A percentile compares a stretch with the other conserved stretches of the same genome.
Evolutionary conservation across 2,329 filamentous ascomycete species (phyloP).

Genomic region (Fusarium armeniacum): DNA sequence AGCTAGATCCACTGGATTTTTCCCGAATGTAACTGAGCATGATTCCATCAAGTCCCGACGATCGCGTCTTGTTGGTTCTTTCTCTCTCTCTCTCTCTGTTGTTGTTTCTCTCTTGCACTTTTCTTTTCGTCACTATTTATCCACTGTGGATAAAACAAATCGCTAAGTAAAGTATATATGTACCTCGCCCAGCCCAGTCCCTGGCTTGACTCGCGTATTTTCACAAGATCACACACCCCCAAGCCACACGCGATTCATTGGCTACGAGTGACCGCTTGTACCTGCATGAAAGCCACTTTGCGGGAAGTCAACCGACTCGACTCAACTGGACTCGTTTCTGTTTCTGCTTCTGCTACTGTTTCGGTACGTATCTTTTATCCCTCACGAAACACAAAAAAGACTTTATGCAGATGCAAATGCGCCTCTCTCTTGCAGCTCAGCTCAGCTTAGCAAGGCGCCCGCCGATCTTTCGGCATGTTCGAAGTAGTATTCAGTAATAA

Average conservation of each 20-base stretch:
- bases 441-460: slow-evolving; percentile 31
- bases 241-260: slow-evolving; percentile 36
- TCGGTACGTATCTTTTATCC: slow-evolving; percentile 1
- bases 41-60: background rate
- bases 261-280: slow-evolving; percentile 25
- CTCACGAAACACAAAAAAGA: slow-evolving; percentile 2
- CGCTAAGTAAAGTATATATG: no score
- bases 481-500: background rate
- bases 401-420: slow-evolving; percentile 13
- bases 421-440: slow-evolving; percentile 37
- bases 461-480: slow-evolving; percentile 17
- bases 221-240: slow-evolving; percentile 18
- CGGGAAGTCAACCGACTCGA: slow-evolving; percentile 43
- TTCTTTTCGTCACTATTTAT: slow-evolving; percentile 2
- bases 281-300: slow-evolving; percentile 45
- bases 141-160: slow-evolving; percentile 8
- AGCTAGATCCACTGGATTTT: slow-evolving; percentile 10
- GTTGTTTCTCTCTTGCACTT: slow-evolving; percentile 11
- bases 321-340: slow-evolving; percentile 11
- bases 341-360: background rate
- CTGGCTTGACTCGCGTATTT: slow-evolving; percentile 24
- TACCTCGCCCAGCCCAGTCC: background rate
- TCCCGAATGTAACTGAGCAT: slow-evolving; percentile 38
- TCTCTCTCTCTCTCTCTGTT: background rate
- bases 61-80: background rate